phyloP scores from a whole-genome alignment of 2,329 filamentous ascomycete genomes.

The Elsinoe australis region DNA sequence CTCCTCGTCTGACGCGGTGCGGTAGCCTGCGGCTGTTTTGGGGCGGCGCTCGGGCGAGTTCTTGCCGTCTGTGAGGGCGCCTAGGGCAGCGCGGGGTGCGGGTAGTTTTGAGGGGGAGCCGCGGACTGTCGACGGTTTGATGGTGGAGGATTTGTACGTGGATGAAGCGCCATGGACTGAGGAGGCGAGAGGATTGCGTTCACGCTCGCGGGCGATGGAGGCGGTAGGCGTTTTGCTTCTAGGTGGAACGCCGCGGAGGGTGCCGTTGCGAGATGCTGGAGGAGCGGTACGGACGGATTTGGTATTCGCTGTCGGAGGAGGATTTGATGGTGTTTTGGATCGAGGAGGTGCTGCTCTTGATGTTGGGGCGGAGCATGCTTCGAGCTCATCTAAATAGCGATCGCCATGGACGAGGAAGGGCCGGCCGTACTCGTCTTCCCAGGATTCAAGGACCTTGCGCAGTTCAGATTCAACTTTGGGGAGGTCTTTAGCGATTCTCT shows the following conservation, averaged over 20 bases:
- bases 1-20: slow-evolving; percentile 3
- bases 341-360: slow-evolving; percentile 51
- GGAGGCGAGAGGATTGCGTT: slow-evolving; percentile 24
- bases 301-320: slow-evolving; percentile 18
- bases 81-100: slow-evolving; percentile 53
- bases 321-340: slow-evolving; percentile 60
- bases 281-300: slow-evolving; percentile 31
- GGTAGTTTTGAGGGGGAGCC: slow-evolving; percentile 61
- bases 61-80: slow-evolving; percentile 59
- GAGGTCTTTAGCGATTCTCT: slow-evolving; percentile 90
- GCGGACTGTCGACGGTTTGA: slow-evolving; percentile 28
- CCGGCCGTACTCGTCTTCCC: slow-evolving; percentile 89
- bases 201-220: slow-evolving; percentile 31
- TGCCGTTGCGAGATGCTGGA: slow-evolving; percentile 31
- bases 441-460: slow-evolving; percentile 68
- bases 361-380: slow-evolving; percentile 44
- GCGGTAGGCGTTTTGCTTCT: slow-evolving; percentile 35
- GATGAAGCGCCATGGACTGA: slow-evolving; percentile 21
- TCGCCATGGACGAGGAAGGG: slow-evolving; percentile 91
- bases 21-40: slow-evolving; percentile 8
- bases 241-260: slow-evolving; percentile 36
- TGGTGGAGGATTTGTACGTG: slow-evolving; percentile 29
- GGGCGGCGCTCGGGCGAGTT: slow-evolving; percentile 73
- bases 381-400: slow-evolving; percentile 79
- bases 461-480: slow-evolving; percentile 86